phyloP scores from a whole-genome alignment of 1,284 basidiomycete genomes.

The Chalciporus piperatoides region DNA sequence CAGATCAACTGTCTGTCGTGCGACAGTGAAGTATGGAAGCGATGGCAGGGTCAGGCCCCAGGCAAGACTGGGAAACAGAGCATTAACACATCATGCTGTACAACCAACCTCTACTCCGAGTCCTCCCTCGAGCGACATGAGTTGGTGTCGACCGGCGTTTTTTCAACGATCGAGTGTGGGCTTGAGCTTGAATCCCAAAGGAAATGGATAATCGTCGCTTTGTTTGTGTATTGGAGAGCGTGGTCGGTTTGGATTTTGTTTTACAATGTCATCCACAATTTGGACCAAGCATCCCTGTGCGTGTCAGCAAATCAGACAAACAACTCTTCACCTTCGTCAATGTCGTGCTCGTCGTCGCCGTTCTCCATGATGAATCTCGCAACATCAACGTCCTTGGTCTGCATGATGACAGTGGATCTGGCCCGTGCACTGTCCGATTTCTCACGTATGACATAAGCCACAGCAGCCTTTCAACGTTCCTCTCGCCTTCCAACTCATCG shows the following conservation, averaged over 20 bases:
- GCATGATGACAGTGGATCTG: slow-evolving; percentile 26
- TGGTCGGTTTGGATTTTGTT: slow-evolving; percentile 59
- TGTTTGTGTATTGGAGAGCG: slow-evolving; percentile 60
- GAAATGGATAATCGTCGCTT: slow-evolving; percentile 34
- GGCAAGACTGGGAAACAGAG: neutral
- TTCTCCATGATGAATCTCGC: slow-evolving; percentile 18
- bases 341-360: slow-evolving; percentile 19
- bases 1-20: no score
- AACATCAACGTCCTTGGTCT: slow-evolving; percentile 15
- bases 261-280: slow-evolving; percentile 69
- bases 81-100: neutral
- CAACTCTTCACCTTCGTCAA: slow-evolving; percentile 32
- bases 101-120: neutral
- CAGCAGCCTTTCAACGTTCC: slow-evolving; percentile 32
- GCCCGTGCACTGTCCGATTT: slow-evolving; percentile 36
- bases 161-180: neutral
- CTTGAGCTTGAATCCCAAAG: no score
- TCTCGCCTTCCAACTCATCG: slow-evolving; percentile 28
- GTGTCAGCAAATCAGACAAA: slow-evolving; percentile 47
- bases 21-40: no score
- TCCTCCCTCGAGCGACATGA: neutral
- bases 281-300: slow-evolving; percentile 57
- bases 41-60: no score
- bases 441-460: slow-evolving; percentile 42
- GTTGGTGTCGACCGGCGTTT: neutral